Base-by-base conservation (phyloP, 306 rosid species). In the Alnus glutinosa region DNA sequence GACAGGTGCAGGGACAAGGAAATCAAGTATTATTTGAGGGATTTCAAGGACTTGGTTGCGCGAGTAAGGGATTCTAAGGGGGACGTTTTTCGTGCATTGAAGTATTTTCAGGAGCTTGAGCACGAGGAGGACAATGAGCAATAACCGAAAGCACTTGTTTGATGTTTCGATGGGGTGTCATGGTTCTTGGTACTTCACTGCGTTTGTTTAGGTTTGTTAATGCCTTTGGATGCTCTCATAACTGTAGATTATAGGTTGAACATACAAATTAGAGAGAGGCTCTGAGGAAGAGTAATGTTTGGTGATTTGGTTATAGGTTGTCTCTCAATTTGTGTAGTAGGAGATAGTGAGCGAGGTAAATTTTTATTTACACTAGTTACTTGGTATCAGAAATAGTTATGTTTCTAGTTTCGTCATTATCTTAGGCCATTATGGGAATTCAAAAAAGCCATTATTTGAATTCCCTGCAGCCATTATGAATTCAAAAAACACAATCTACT, bases 91-190 rank as follows among this genome's bases (percentile, higher is more conserved):
- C 62, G 59, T 12, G 63, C 76, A 0, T 72, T 73, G 59, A 52
- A 52, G 62, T 52, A 52, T 73, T 73, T 73, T 52, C 76, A 73
- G 76, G 76, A 73, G 76, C 76, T 73, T 34, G 76, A 73, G 30
- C 44, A 32, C 42, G 63, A 52, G 44, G 39, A 32, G 7, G 32
- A 67, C 23, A 9, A n/a, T 14, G 13, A 67, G 15, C 19, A 8
- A 10, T 44, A 67, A 14, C 23, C 15, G 16, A 67, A 8, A 67
- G 12, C 51, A 16, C 50, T 39, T 15, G 14, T 23, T 23, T 23
- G 28, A 23, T 23, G 28, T 59, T 28, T 59, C 2, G 15, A 44
- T 18, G 50, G 11, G 13, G 15, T 59, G n/a, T 42, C 18, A 16
- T 39, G 28, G 11, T 9, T 42, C 15, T 8, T 39, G 49, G 50